Base-by-base conservation (phyloP, 805 yeast genomes). In the Candida yuanshanica region DNA sequence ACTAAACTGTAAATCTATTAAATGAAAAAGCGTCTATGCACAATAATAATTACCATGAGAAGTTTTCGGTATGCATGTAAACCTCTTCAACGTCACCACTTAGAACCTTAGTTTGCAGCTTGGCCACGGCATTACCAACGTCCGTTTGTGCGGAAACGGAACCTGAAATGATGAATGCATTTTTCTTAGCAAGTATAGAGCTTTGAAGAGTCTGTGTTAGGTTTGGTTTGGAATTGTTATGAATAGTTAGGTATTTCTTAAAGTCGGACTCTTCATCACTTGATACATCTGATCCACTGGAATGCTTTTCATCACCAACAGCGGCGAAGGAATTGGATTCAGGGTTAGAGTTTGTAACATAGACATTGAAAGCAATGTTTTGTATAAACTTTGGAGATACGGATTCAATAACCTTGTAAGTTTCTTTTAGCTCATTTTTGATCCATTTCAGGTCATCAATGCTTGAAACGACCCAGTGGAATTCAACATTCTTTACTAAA, bases 61-160 rank as follows among this genome's bases (percentile, higher is more conserved):
- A 75, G 26, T 69, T 58, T 50, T 75, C 81, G 0, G 79, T 70
- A 45, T 75, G 79, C 23, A 75, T 52, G 41, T 64, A 73, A 12
- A 74, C 58, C 50, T 75, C 80, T 35, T 66, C 68, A 12, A 70
- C 55, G 2, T 41, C 36, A 5, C 47, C 41, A 2, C 51, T 27
- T 25, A 50, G 43, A 3, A 65, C 56, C 32, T 57, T 59, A 17
- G 52, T 60, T 48, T 75, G 81, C 11, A 71, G 41, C 1, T 54
- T 18, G 1, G 79, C 69, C 7, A 65, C 70, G 0, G 61, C 59
- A 33, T 60, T 60, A 12, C 73, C 69, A 23, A 66, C 66, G 10
- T 60, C 58, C 16, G 47, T 36, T 50, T 67, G 74, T 57, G 70
- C 53, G 0, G 64, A 49, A 3, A 59, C 59, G 20, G 75, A 68